These are phyloP conservation scores for Juglanconis juglandina DNA, from an alignment of 2,329 filamentous ascomycete genomes.

Conservation along the genomic window DNA sequence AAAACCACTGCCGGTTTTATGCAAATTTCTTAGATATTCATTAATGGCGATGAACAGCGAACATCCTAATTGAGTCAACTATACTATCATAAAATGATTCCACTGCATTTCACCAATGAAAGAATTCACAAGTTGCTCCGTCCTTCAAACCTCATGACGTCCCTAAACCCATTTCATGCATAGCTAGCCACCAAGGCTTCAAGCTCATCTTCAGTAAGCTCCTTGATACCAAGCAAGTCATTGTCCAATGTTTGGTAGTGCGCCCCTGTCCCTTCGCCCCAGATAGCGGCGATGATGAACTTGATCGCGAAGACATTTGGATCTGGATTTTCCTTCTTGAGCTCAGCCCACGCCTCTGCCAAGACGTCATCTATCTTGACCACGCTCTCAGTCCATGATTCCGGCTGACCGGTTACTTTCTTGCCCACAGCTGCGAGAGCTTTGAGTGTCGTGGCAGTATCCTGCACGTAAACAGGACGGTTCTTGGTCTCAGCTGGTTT, in stretches of 20 bases:
- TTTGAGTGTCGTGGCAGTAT: conserved; percentile 6
- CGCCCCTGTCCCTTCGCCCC: conserved; percentile 29
- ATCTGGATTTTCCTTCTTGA: conserved; percentile 28
- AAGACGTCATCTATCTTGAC: conserved; percentile 27
- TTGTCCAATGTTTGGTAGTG: conserved; percentile 33
- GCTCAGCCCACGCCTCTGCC: conserved; percentile 26
- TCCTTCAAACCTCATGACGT: too few species aligned
- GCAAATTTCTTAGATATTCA: too few species aligned
- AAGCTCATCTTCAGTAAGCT: conserved; percentile 31
- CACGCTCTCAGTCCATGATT: conserved; percentile 23
- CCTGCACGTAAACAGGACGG: conserved; percentile 23
- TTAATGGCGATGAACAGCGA: too few species aligned
- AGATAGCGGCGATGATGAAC: conserved; percentile 30
- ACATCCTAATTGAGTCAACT: too few species aligned
- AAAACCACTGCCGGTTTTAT: too few species aligned
- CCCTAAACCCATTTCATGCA: neutral
- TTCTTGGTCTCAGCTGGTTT: conserved; percentile 29
- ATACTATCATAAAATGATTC: too few species aligned
- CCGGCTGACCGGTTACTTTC: conserved; percentile 11
- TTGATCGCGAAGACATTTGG: conserved; percentile 23
- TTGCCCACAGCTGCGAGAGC: conserved; percentile 5
- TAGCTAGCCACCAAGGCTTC: conserved; percentile 23
- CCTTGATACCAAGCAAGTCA: conserved; percentile 34
- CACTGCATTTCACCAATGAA: too few species aligned
- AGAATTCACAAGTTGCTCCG: too few species aligned